Percentiles rank a stretch among this genome's conserved stretches.
These are phyloP conservation scores for Lagenidium giganteum DNA, from an alignment of 352 stramenopile species.

Conservation along the genomic window DNA sequence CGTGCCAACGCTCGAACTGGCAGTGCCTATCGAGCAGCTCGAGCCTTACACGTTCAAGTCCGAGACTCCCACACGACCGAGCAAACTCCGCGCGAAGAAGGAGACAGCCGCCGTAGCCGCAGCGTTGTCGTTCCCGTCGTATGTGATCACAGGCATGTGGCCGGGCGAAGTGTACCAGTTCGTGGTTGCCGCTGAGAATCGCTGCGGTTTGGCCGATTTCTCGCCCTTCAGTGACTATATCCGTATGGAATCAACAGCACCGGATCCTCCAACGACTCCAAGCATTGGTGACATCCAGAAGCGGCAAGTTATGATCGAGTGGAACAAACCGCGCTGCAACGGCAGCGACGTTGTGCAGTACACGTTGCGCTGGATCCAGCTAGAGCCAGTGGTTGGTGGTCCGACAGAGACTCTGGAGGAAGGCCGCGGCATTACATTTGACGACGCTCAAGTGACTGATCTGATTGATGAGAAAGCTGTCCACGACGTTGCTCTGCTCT, in stretches of 20 bases:
- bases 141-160: slow-evolving; percentile 36
- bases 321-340: slow-evolving; percentile 57
- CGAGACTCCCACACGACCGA: no score
- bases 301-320: slow-evolving; percentile 33
- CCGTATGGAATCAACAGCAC: slow-evolving; percentile 58
- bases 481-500: slow-evolving; percentile 25
- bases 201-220: slow-evolving; percentile 53
- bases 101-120: no score
- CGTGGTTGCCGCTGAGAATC: slow-evolving; percentile 57
- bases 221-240: slow-evolving; percentile 66
- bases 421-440: no score
- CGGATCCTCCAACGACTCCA: slow-evolving; percentile 37
- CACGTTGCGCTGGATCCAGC: slow-evolving; percentile 44
- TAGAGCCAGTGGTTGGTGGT: neutral
- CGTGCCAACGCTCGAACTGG: slow-evolving; percentile 27
- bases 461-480: neutral
- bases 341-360: slow-evolving; percentile 73
- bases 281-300: slow-evolving; percentile 30
- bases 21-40: slow-evolving; percentile 23
- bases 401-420: no score
- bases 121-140: no score
- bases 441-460: neutral
- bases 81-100: slow-evolving; percentile 3
- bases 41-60: no score
- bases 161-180: slow-evolving; percentile 76